Conservation (phyloP, 2,329 filamentous ascomycete species). For the Ophidiomyces ophidiicola region DNA sequence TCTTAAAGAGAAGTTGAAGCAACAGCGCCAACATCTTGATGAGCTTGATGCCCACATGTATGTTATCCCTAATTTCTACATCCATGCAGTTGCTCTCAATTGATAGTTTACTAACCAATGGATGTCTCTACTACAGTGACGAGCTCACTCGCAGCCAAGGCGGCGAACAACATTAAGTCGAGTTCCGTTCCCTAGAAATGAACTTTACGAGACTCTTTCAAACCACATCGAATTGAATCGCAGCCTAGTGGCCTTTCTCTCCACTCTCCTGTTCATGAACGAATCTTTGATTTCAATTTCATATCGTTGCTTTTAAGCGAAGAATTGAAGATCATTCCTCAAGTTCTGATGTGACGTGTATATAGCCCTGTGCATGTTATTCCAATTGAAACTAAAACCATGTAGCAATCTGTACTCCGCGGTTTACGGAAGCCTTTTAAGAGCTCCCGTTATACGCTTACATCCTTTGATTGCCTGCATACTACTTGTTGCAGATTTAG, state of each 20-base stretch:
- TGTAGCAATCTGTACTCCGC: no score
- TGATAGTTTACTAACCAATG: conserved; percentile 5
- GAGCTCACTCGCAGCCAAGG: conserved; percentile 62
- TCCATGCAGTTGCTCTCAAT: neutral
- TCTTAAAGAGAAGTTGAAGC: conserved; percentile 55
- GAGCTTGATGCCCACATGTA: conserved; percentile 81
- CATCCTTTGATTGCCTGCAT: no score
- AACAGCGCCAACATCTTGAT: conserved; percentile 72
- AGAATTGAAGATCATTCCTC: neutral
- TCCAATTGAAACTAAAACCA: no score
- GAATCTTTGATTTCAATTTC: no score
- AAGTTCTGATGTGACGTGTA: conserved; percentile 4
- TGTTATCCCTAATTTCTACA: conserved; percentile 24
- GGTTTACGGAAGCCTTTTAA: no score
- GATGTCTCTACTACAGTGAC: conserved; percentile 42
- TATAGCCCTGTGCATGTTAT: conserved; percentile 6
- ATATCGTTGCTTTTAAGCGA: no score
- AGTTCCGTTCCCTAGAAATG: neutral
- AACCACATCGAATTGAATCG: no score
- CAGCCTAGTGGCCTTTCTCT: conserved; percentile 1
- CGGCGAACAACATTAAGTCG: conserved; percentile 44
- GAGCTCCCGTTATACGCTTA: no score
- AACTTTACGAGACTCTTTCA: neutral
- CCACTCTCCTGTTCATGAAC: conserved; percentile 2
- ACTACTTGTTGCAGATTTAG: no score